phyloP scores from a whole-genome alignment of 2,329 filamentous ascomycete genomes.

The Incumbomyces delicatus region DNA sequence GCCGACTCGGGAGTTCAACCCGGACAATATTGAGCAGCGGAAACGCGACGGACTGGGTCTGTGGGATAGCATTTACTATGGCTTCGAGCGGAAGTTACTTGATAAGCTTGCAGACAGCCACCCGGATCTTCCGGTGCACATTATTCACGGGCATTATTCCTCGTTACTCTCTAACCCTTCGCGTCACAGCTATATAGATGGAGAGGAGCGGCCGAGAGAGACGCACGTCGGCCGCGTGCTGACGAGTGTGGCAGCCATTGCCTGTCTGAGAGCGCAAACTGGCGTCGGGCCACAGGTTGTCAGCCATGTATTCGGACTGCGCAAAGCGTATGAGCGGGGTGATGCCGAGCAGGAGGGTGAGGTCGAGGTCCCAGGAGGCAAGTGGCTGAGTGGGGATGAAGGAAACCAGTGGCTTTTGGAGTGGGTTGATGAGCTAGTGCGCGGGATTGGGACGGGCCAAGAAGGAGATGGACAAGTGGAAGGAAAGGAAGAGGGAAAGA shows the following conservation, averaged over 20 bases:
- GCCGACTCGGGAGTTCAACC: slow-evolving; percentile 46
- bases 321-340: slow-evolving; percentile 65
- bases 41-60: slow-evolving; percentile 52
- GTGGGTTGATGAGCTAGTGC: slow-evolving; percentile 52
- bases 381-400: slow-evolving; percentile 56
- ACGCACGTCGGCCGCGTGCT: slow-evolving; percentile 57
- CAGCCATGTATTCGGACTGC: slow-evolving; percentile 69
- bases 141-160: slow-evolving; percentile 65
- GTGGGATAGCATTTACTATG: slow-evolving; percentile 69
- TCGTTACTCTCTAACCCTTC: slow-evolving; percentile 62
- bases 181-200: slow-evolving; percentile 5
- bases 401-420: slow-evolving; percentile 55
- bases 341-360: slow-evolving; percentile 32
- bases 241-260: slow-evolving; percentile 63
- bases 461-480: slow-evolving; percentile 21
- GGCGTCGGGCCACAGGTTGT: slow-evolving; percentile 75
- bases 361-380: slow-evolving; percentile 40
- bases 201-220: slow-evolving; percentile 31
- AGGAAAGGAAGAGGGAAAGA: slow-evolving; percentile 24
- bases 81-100: slow-evolving; percentile 62
- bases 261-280: slow-evolving; percentile 67
- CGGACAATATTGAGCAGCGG: slow-evolving; percentile 46
- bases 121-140: slow-evolving; percentile 72
- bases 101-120: slow-evolving; percentile 64
- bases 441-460: slow-evolving; percentile 25